Percentiles rank a stretch among this genome's conserved stretches.
phyloP scores from a whole-genome alignment of 2,329 filamentous ascomycete species.

The Uncinocarpus reesii region DNA sequence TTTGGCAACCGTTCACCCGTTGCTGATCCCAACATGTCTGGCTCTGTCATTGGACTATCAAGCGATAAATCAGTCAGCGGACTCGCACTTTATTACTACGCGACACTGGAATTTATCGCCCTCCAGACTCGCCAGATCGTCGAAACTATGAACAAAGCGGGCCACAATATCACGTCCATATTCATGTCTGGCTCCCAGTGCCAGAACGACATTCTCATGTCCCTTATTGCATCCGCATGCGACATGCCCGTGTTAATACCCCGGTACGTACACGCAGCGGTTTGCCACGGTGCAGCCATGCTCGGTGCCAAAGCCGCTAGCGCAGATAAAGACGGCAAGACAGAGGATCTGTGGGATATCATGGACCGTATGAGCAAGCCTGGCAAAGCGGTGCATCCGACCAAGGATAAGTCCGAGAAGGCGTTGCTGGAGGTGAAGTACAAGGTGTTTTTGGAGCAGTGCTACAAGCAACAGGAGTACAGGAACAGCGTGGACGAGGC shows the following conservation, averaged over 20 bases:
- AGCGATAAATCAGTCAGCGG: constrained; percentile 79
- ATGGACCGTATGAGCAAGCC: constrained; percentile 98
- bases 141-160: constrained; percentile 81
- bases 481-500: constrained; percentile 64
- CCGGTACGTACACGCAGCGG: constrained; percentile 84
- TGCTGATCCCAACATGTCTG: constrained; percentile 86
- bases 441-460: constrained; percentile 89
- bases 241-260: constrained; percentile 89
- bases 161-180: constrained; percentile 79
- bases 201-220: constrained; percentile 88
- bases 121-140: constrained; percentile 94
- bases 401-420: constrained; percentile 61
- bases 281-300: constrained; percentile 98
- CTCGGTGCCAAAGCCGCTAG: constrained; percentile 94
- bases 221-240: constrained; percentile 80
- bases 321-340: constrained; percentile 62
- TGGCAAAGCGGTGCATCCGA: constrained; percentile 70
- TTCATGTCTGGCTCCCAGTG: constrained; percentile 99
- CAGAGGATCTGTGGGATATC: constrained; percentile 84
- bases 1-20: constrained; percentile 95
- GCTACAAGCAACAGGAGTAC: constrained; percentile 72
- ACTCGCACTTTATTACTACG: constrained; percentile 86
- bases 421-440: constrained; percentile 80
- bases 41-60: constrained; percentile 74
- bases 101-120: constrained; percentile 95